These are phyloP conservation scores for Cladosporium sp. DNA, from an alignment of 2,329 filamentous ascomycete genomes.

Conservation along the genomic window DNA sequence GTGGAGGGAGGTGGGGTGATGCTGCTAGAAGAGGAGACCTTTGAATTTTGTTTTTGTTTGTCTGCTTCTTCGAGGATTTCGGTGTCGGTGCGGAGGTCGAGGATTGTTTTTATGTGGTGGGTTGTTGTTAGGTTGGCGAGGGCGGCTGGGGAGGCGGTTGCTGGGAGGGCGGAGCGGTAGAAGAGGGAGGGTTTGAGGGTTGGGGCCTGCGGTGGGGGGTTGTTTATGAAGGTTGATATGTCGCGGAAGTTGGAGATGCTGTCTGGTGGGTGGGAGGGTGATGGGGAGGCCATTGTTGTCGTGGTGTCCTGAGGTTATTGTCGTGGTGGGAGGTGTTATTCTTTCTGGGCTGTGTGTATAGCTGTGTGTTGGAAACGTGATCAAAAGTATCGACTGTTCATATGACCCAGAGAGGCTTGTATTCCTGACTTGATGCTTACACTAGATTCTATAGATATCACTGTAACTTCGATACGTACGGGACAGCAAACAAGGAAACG, in stretches of 20 bases:
- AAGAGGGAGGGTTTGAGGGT: slow-evolving; percentile 37
- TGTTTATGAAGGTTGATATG: slow-evolving; percentile 69
- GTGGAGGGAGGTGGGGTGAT: slow-evolving; percentile 51
- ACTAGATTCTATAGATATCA: background rate
- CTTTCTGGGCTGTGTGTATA: background rate
- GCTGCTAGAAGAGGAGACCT: background rate
- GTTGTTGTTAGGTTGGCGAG: slow-evolving; percentile 59
- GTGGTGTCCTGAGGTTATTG: background rate
- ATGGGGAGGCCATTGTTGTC: background rate
- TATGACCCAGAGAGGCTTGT: no score
- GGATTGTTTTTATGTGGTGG: slow-evolving; percentile 68
- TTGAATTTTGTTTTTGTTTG: background rate
- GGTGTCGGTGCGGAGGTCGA: slow-evolving; percentile 78
- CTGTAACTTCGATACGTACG: background rate
- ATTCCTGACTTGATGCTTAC: background rate
- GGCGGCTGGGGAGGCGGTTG: slow-evolving; percentile 71
- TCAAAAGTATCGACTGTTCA: background rate
- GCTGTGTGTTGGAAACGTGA: background rate
- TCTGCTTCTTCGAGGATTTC: slow-evolving; percentile 28
- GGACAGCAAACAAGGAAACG: slow-evolving; percentile 6
- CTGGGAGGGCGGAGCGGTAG: slow-evolving; percentile 46
- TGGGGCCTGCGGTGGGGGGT: slow-evolving; percentile 37
- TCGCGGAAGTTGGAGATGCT: slow-evolving; percentile 73
- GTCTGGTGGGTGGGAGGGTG: background rate
- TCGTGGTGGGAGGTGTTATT: background rate